Evolutionary conservation across 2,329 filamentous ascomycete species (phyloP).

Genomic region (Aquanectria penicillioides): DNA sequence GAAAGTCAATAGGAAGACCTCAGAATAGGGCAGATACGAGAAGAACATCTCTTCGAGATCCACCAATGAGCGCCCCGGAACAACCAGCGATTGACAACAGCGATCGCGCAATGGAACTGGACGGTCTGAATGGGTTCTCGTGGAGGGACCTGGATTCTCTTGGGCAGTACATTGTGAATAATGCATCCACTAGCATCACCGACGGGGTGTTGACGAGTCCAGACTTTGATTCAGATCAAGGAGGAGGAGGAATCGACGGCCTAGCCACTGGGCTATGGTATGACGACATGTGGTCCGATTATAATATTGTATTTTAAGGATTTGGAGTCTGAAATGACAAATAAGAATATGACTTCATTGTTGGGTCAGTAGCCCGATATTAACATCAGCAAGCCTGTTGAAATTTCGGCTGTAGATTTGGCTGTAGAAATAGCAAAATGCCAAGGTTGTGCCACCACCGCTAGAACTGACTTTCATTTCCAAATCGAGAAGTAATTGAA

Average conservation of each 20-base stretch:
- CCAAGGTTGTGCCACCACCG: too few relatives aligned
- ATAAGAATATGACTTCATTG: too few relatives aligned
- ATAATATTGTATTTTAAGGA: conserved; percentile 32
- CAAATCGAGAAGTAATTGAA: conserved; percentile 22
- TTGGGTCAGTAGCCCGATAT: too few relatives aligned
- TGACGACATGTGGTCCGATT: conserved; percentile 32
- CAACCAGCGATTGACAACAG: conserved; percentile 1
- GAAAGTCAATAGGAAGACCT: conserved; percentile 45
- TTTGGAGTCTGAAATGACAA: too few relatives aligned
- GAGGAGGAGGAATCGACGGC: conserved; percentile 29
- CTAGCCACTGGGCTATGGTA: conserved; percentile 31
- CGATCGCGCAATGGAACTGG: conserved; percentile 48
- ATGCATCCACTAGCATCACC: conserved; percentile 32
- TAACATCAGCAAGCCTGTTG: too few relatives aligned
- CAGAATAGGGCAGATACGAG: conserved; percentile 4
- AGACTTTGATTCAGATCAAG: conserved; percentile 41
- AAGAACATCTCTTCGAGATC: neutral
- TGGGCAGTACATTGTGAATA: conserved; percentile 59
- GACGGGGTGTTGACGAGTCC: conserved; percentile 40
- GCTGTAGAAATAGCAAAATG: too few relatives aligned
- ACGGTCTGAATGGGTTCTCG: conserved; percentile 65
- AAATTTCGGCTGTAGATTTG: too few relatives aligned
- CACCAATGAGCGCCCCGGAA: neutral
- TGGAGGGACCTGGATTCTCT: conserved; percentile 70
- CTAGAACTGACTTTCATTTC: too few relatives aligned